phyloP scores from a whole-genome alignment of 805 yeast genomes.

The Metschnikowia lunata region DNA sequence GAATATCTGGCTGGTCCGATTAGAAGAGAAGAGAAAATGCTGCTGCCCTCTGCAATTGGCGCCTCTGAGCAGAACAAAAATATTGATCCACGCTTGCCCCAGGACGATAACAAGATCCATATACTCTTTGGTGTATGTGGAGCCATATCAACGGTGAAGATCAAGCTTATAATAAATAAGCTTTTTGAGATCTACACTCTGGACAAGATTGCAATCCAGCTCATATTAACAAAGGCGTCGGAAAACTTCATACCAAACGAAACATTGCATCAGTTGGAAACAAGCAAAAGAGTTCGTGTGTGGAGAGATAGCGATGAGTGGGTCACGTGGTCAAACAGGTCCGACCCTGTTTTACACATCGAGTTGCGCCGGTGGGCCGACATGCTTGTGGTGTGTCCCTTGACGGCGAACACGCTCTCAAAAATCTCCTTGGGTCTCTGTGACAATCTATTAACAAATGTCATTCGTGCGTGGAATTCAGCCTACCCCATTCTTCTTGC shows the following conservation, averaged over 20 bases:
- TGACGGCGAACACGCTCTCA: constrained; percentile 88
- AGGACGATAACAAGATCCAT: constrained; percentile 55
- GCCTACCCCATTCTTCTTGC: constrained; percentile 84
- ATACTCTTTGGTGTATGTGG: constrained; percentile 57
- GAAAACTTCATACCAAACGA: constrained; percentile 50
- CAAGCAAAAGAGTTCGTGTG: constrained; percentile 41
- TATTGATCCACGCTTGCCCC: constrained; percentile 60
- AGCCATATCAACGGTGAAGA: constrained; percentile 48
- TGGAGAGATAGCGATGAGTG: constrained; percentile 62
- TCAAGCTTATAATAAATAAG: constrained; percentile 48
- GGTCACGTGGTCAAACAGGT: constrained; percentile 70
- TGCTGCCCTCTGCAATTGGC: constrained; percentile 15
- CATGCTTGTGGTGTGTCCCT: constrained; percentile 85
- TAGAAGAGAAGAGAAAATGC: constrained; percentile 13
- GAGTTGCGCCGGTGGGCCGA: constrained; percentile 97
- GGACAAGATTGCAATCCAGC: constrained; percentile 49
- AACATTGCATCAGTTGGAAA: constrained; percentile 35
- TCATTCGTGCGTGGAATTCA: constrained; percentile 93
- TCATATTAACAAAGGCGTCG: constrained; percentile 50
- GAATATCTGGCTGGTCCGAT: constrained; percentile 17
- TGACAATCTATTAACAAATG: constrained; percentile 86
- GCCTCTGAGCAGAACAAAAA: constrained; percentile 41
- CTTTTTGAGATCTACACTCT: constrained; percentile 48
- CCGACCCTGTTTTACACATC: constrained; percentile 91
- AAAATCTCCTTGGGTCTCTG: constrained; percentile 89